A percentile compares a stretch with the other conserved stretches of the same genome.
Conservation (phyloP, 768 basidiomycete genomes). For the Tulasnella sp. region DNA sequence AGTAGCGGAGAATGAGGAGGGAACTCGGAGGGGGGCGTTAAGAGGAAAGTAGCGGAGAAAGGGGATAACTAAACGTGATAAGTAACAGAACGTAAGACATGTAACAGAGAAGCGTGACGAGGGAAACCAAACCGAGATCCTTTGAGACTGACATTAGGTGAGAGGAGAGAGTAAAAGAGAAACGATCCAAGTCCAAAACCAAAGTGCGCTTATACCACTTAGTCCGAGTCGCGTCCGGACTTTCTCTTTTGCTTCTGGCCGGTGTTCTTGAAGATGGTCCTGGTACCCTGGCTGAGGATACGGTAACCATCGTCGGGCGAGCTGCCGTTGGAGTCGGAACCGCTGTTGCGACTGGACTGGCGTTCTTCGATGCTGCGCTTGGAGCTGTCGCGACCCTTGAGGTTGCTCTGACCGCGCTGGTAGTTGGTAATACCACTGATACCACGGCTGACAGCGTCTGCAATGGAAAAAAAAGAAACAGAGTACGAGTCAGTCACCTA, state of each 20-base stretch:
- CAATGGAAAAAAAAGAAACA: constrained; percentile 34
- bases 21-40: neutral
- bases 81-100: neutral
- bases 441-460: constrained; percentile 38
- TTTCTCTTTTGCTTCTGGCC: neutral
- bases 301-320: constrained; percentile 26
- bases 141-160: neutral
- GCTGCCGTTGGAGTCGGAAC: neutral
- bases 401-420: constrained; percentile 13
- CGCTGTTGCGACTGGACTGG: neutral
- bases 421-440: constrained; percentile 34
- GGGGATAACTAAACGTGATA: constrained; percentile 10
- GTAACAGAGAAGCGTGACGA: neutral
- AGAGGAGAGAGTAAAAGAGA: too few species aligned
- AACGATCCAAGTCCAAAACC: neutral
- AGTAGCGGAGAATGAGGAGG: neutral
- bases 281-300: neutral
- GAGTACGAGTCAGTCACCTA: neutral
- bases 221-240: neutral
- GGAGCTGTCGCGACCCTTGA: neutral
- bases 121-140: neutral
- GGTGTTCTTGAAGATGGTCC: neutral
- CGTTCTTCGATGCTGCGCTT: too few species aligned
- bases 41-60: neutral
- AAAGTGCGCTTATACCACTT: neutral